phyloP scores from a whole-genome alignment of 1,139 yeast species.

The Kodamaea derodonti region DNA sequence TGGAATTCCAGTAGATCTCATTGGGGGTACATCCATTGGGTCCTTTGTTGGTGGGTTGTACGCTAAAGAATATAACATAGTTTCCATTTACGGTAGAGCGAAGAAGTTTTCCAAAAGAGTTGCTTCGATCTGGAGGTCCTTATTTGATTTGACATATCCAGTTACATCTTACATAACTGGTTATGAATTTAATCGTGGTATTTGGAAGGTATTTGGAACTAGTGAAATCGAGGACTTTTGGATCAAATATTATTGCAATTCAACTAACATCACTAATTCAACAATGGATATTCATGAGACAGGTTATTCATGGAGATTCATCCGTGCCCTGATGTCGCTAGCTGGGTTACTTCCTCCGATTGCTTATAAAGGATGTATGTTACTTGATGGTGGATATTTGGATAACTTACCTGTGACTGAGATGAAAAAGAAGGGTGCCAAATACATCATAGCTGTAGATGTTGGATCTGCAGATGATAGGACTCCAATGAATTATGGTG shows the following conservation, averaged over 20 bases:
- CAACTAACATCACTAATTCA: constrained; percentile 95
- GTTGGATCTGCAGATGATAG: constrained; percentile 94
- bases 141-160: constrained; percentile 85
- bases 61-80: constrained; percentile 87
- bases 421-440: constrained; percentile 87
- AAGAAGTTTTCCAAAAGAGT: constrained; percentile 82
- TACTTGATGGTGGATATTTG: constrained; percentile 92
- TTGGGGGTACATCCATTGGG: constrained; percentile 97
- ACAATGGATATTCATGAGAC: constrained; percentile 90
- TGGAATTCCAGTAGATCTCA: constrained; percentile 89
- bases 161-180: constrained; percentile 94
- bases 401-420: constrained; percentile 91
- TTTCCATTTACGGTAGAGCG: constrained; percentile 85
- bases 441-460: constrained; percentile 88
- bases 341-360: constrained; percentile 94
- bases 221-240: constrained; percentile 93
- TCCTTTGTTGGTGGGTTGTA: constrained; percentile 93
- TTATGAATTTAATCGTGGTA: constrained; percentile 92
- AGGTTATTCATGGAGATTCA: constrained; percentile 94
- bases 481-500: constrained; percentile 89
- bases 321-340: constrained; percentile 93
- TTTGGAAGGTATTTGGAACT: constrained; percentile 94
- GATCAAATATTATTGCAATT: constrained; percentile 83
- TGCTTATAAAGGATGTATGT: constrained; percentile 85
- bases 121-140: constrained; percentile 81